Conservation (phyloP, 371 early-diverging fungal genomes). For the Syncephalastrum sp. region DNA sequence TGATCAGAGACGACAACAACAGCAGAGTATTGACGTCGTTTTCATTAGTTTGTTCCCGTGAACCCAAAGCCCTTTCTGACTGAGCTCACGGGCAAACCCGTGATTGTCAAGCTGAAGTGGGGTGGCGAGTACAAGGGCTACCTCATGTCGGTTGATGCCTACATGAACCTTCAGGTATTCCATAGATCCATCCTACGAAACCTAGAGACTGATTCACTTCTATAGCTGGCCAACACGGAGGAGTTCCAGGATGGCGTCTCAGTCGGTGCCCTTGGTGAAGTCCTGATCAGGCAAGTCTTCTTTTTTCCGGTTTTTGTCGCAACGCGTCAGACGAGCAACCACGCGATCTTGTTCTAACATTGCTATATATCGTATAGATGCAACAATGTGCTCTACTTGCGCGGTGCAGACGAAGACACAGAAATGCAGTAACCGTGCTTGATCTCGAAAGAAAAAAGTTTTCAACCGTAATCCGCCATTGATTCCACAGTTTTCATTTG, state of each 20-base stretch:
- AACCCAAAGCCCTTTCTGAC: slow-evolving; percentile 97
- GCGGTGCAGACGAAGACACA: slow-evolving; percentile 66
- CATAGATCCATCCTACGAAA: not conserved
- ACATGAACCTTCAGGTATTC: slow-evolving; percentile 95
- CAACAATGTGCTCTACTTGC: slow-evolving; percentile 86
- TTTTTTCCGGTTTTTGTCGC: not conserved
- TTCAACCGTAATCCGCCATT: not conserved
- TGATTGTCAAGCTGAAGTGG: slow-evolving; percentile 96
- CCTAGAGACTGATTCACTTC: slow-evolving; percentile 2
- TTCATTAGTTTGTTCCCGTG: slow-evolving; percentile 80
- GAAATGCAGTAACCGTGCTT: slow-evolving; percentile 26
- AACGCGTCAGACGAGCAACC: not conserved
- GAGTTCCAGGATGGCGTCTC: slow-evolving; percentile 93
- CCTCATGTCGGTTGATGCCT: slow-evolving; percentile 90
- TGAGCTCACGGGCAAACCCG: slow-evolving; percentile 88
- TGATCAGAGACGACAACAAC: too few relatives aligned
- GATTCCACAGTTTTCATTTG: not conserved
- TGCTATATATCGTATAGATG: slow-evolving; percentile 49
- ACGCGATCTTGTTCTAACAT: not conserved
- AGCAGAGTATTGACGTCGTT: not conserved
- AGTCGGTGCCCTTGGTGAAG: slow-evolving; percentile 88
- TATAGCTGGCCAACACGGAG: slow-evolving; percentile 88
- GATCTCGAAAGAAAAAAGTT: not conserved
- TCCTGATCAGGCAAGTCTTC: slow-evolving; percentile 75
- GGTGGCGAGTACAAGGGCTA: slow-evolving; percentile 96